Base-by-base conservation (phyloP, 257 asterid species). In the Ocimum tenuiflorum region DNA sequence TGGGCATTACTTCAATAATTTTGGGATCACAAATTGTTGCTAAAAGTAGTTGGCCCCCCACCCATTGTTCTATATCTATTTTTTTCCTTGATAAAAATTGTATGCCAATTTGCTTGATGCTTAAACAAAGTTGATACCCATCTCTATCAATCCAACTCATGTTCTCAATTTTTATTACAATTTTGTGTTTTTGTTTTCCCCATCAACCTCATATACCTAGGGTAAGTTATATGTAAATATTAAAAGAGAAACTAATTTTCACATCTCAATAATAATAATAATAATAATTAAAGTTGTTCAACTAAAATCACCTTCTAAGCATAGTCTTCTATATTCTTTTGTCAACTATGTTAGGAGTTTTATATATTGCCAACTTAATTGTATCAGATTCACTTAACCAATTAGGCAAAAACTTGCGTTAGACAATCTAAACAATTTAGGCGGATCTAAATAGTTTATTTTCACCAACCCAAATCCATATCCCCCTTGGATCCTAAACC, bases 81-180 rank as follows among this genome's bases (percentile, higher is more conserved):
- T 20, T n/a, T 55, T 63, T 27, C 48, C 69, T 49, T 57, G 65
- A 41, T 46, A 54, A 64, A 59, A 55, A n/a, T 2, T 48, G 27
- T 31, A 47, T 55, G 33, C 61, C 72, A 43, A 70, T 59, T 75
- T 65, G 73, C n/a, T 69, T 63, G 42, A 24, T 50, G 31, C 55
- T 67, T 62, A 73, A 33, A 33, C 22, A 61, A 67, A 64, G 63
- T 65, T 70, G 74, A 70, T 73, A 65, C 53, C 64, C 69, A 54
- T 73, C 79, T 54, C 77, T 59, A 54, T 73, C 82, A 70, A 41
- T 55, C 82, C 73, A 58, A 66, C 72, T 70, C 54, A 39, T 39
- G 51, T 60, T 60, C 49, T 57, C 18, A 42, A 36, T 45, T 77
- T 68, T 51, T 45, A 17, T 65, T 73, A 27, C 63, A 68, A 27